A percentile compares a stretch with the other conserved stretches of the same genome.
These are phyloP conservation scores for Quercus aquifolioides DNA, from an alignment of 306 rosid genomes.

Conservation along the genomic window DNA sequence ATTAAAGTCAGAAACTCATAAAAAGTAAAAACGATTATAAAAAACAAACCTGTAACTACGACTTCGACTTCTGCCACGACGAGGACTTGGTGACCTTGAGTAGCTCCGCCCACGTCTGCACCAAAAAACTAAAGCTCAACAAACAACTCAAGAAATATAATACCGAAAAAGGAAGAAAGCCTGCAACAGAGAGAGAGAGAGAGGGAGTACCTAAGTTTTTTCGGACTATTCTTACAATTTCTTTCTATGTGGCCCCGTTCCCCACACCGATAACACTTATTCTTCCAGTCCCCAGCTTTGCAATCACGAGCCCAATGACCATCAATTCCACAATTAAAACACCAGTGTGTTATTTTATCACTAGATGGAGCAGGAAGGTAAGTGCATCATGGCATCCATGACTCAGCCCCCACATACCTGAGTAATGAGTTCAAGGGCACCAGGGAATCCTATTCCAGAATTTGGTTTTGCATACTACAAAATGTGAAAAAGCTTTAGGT, in stretches of 20 bases:
- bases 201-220: slow-evolving; percentile 48
- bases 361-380: too few species aligned
- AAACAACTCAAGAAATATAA: not conserved
- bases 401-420: too few species aligned
- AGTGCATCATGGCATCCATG: too few species aligned
- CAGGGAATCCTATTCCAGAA: too few species aligned
- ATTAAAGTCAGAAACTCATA: not conserved
- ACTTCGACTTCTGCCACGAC: slow-evolving; percentile 50
- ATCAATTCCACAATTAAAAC: slow-evolving; percentile 85
- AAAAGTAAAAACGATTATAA: not conserved
- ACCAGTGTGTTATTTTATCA: too few species aligned
- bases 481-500: too few species aligned
- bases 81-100: slow-evolving; percentile 46
- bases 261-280: slow-evolving; percentile 84
- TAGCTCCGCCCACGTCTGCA: slow-evolving; percentile 33
- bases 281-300: slow-evolving; percentile 92
- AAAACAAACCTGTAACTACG: slow-evolving; percentile 49
- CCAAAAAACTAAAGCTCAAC: not conserved
- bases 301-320: slow-evolving; percentile 96
- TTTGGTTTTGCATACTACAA: too few species aligned
- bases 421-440: too few species aligned
- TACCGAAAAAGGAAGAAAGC: not conserved
- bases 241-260: slow-evolving; percentile 83
- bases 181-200: not conserved
- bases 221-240: slow-evolving; percentile 76